phyloP scores from a whole-genome alignment of 1,139 yeast species.

The Candida sojae region DNA sequence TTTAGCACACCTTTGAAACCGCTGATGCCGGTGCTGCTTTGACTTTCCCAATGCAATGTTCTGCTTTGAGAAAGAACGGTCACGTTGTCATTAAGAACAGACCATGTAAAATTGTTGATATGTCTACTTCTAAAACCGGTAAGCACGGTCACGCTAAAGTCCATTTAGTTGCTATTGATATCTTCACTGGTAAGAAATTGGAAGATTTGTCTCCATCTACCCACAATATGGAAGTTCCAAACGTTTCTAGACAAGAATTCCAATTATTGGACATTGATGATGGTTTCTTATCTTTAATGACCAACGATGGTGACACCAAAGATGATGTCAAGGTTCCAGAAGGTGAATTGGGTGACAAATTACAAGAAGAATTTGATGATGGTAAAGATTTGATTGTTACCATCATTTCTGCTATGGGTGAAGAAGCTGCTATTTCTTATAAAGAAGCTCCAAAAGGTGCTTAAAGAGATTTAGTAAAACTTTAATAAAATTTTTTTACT shows the following conservation, averaged over 20 bases:
- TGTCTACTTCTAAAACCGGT: slow-evolving; percentile 99
- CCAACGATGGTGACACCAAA: slow-evolving; percentile 96
- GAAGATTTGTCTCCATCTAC: slow-evolving; percentile 99
- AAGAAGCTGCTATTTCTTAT: slow-evolving; percentile 97
- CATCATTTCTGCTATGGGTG: slow-evolving; percentile 97
- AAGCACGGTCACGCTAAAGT: slow-evolving; percentile 99
- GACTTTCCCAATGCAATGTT: slow-evolving; percentile 99
- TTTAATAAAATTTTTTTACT: background rate
- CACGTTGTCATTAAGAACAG: slow-evolving; percentile 98
- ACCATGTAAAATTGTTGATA: slow-evolving; percentile 99
- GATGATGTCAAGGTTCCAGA: slow-evolving; percentile 99
- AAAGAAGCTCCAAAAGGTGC: slow-evolving; percentile 89
- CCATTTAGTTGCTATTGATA: slow-evolving; percentile 97
- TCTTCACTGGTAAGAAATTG: slow-evolving; percentile 98
- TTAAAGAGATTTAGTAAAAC: slow-evolving; percentile 16
- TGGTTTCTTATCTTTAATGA: slow-evolving; percentile 96
- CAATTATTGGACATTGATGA: slow-evolving; percentile 98
- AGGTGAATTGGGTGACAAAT: slow-evolving; percentile 92
- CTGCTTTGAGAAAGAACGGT: slow-evolving; percentile 99
- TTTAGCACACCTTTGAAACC: slow-evolving; percentile 89
- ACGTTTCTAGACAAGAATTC: slow-evolving; percentile 92
- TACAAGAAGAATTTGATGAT: slow-evolving; percentile 91
- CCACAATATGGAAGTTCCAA: slow-evolving; percentile 99
- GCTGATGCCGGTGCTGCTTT: slow-evolving; percentile 99
- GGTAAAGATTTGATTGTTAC: slow-evolving; percentile 98